Percentiles rank a stretch among this genome's conserved stretches.
phyloP scores from a whole-genome alignment of 345 rosid genomes.

The Conringia planisiliqua region DNA sequence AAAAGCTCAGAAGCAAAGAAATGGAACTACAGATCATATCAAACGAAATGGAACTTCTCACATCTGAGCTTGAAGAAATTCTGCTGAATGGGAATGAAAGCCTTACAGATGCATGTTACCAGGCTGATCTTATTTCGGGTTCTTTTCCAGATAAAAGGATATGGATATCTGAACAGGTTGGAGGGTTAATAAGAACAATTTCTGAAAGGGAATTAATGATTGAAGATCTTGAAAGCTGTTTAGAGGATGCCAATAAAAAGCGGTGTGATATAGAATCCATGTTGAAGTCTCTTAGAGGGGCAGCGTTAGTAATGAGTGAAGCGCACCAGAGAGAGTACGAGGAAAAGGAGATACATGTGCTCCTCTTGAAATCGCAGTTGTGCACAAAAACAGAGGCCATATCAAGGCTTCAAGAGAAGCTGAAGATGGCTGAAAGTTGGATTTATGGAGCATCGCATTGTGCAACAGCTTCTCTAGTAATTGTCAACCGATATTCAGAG shows the following conservation, averaged over 20 bases:
- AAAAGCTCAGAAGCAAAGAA: conserved; percentile 58
- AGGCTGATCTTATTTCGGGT: conserved; percentile 59
- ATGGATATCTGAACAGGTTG: conserved; percentile 85
- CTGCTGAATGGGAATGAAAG: conserved; percentile 66
- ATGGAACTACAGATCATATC: conserved; percentile 47
- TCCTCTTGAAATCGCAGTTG: conserved; percentile 54
- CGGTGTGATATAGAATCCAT: conserved; percentile 66
- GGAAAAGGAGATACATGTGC: conserved; percentile 66
- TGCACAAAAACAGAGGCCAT: conserved; percentile 42
- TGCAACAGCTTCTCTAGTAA: conserved; percentile 77
- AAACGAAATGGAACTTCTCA: conserved; percentile 75
- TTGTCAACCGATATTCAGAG: conserved; percentile 71
- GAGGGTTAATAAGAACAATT: conserved; percentile 53
- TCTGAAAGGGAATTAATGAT: conserved; percentile 72
- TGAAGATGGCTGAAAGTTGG: conserved; percentile 50
- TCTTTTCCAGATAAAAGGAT: conserved; percentile 72
- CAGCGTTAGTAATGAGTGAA: conserved; percentile 77
- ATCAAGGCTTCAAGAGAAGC: conserved; percentile 49
- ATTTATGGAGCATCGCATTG: conserved; percentile 49
- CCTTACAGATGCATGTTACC: conserved; percentile 62
- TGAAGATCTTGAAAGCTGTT: conserved; percentile 74
- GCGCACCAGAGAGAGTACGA: conserved; percentile 76
- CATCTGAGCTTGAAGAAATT: conserved; percentile 69
- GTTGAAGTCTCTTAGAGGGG: conserved; percentile 85
- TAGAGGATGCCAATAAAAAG: conserved; percentile 78